Conservation (phyloP, 495 filamentous ascomycete species). For the Annulohypoxylon bovei region DNA sequence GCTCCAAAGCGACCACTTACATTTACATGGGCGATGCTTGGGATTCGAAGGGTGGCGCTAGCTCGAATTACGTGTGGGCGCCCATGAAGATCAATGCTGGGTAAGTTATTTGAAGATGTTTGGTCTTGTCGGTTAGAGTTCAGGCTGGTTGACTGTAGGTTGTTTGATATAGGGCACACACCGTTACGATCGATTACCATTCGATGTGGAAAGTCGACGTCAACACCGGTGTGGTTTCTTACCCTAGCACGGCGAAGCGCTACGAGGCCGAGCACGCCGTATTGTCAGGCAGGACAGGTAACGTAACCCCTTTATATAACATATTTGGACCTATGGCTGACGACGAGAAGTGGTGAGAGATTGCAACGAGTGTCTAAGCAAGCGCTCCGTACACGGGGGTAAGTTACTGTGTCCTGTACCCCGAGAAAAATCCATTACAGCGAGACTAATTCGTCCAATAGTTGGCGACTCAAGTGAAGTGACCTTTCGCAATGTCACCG, state of each 20-base stretch:
- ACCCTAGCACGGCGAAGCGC: constrained; percentile 45
- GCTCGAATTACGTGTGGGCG: constrained; percentile 55
- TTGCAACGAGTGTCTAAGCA: constrained; percentile 45
- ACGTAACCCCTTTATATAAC: neutral
- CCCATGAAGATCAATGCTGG: constrained; percentile 50
- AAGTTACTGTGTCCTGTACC: neutral
- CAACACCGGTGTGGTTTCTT: constrained; percentile 52
- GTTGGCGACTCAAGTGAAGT: constrained; percentile 38
- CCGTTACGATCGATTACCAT: constrained; percentile 53
- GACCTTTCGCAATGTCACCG: constrained; percentile 55
- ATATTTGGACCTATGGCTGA: neutral
- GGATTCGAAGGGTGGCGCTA: constrained; percentile 54
- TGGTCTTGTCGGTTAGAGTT: neutral
- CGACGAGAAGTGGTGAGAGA: constrained; percentile 32
- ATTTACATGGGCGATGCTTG: constrained; percentile 59
- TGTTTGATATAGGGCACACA: constrained; percentile 34
- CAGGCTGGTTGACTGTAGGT: neutral
- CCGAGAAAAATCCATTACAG: neutral
- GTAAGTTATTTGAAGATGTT: constrained; percentile 25
- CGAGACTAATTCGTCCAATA: constrained; percentile 15
- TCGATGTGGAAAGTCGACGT: constrained; percentile 58
- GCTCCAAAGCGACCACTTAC: constrained; percentile 53
- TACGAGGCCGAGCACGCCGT: constrained; percentile 50
- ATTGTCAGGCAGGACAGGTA: constrained; percentile 45
- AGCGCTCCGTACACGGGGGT: constrained; percentile 46